Conservation (phyloP, 306 rosid species). For the Prunus kanzakura region DNA sequence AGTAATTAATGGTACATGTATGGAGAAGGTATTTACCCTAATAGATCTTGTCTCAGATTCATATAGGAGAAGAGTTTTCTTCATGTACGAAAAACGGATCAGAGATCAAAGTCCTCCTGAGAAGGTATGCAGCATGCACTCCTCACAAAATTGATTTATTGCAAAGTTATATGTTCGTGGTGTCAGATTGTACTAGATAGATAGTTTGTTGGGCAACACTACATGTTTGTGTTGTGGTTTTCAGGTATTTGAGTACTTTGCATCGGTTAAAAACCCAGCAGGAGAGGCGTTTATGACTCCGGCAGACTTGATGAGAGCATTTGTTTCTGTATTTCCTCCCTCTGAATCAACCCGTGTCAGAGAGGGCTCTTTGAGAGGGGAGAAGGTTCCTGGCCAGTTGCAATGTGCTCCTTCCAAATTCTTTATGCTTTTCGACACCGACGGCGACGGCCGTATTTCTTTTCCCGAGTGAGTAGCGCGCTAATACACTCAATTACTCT, state of each 20-base stretch:
- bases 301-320: slow-evolving; percentile 66
- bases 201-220: not conserved
- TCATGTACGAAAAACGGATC: slow-evolving; percentile 68
- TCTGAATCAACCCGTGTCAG: slow-evolving; percentile 63
- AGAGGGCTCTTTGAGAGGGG: slow-evolving; percentile 71
- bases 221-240: slow-evolving; percentile 2
- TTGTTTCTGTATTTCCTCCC: slow-evolving; percentile 74
- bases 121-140: slow-evolving; percentile 38
- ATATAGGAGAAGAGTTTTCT: slow-evolving; percentile 63
- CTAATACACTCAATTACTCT: not conserved
- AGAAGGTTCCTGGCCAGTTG: slow-evolving; percentile 47
- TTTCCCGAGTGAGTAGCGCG: slow-evolving; percentile 54
- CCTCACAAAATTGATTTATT: not conserved
- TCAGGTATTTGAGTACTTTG: slow-evolving; percentile 74
- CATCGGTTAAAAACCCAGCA: slow-evolving; percentile 29
- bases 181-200: not conserved
- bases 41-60: slow-evolving; percentile 32
- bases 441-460: slow-evolving; percentile 81
- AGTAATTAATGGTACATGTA: no score
- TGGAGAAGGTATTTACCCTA: not conserved
- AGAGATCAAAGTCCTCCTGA: slow-evolving; percentile 66
- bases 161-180: not conserved
- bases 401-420: slow-evolving; percentile 57
- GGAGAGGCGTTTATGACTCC: slow-evolving; percentile 73
- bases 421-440: slow-evolving; percentile 82